Percentiles rank a stretch among this genome's conserved stretches.
Evolutionary conservation across 352 stramenopile genomes (phyloP).

Genomic region (Thalassiosira livingstoniorum): DNA sequence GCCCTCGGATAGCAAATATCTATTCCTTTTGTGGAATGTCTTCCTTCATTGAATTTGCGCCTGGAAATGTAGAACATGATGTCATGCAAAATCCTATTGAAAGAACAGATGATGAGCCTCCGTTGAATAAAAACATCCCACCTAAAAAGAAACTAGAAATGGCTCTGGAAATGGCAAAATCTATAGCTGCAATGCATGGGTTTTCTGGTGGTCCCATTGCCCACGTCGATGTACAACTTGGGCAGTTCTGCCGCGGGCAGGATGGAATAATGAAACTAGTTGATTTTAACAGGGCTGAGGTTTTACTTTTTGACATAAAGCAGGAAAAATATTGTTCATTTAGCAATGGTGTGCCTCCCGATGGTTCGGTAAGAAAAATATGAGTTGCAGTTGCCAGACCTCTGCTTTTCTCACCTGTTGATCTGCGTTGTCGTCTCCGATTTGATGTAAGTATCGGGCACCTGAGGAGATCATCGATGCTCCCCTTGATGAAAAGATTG

Average conservation of each 20-base stretch:
- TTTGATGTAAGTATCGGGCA: slow-evolving; percentile 53
- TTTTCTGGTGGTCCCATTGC: slow-evolving; percentile 56
- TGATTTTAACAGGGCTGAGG: slow-evolving; percentile 83
- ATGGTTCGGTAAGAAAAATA: slow-evolving; percentile 26
- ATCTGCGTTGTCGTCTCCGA: neutral
- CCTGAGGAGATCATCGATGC: slow-evolving; percentile 77
- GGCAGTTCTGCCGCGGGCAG: slow-evolving; percentile 60
- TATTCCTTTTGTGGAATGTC: slow-evolving; percentile 78
- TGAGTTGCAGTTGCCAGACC: too few species aligned
- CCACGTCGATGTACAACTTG: slow-evolving; percentile 63
- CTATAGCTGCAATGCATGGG: slow-evolving; percentile 75
- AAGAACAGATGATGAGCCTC: slow-evolving; percentile 2
- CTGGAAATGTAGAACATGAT: slow-evolving; percentile 50
- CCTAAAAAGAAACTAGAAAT: slow-evolving; percentile 75
- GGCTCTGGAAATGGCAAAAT: slow-evolving; percentile 76
- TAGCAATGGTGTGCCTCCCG: slow-evolving; percentile 31
- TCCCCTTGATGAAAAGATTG: slow-evolving; percentile 80
- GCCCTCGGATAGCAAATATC: slow-evolving; percentile 70
- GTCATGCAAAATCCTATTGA: slow-evolving; percentile 45
- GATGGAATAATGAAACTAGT: slow-evolving; percentile 78
- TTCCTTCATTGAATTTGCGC: slow-evolving; percentile 56
- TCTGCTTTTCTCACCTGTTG: slow-evolving; percentile 2
- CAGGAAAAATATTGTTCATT: slow-evolving; percentile 72
- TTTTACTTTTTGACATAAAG: slow-evolving; percentile 73
- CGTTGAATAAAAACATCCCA: slow-evolving; percentile 46